Evolutionary conservation across 306 rosid genomes (phyloP).

Genomic region (Astragalus glycyphyllos): DNA sequence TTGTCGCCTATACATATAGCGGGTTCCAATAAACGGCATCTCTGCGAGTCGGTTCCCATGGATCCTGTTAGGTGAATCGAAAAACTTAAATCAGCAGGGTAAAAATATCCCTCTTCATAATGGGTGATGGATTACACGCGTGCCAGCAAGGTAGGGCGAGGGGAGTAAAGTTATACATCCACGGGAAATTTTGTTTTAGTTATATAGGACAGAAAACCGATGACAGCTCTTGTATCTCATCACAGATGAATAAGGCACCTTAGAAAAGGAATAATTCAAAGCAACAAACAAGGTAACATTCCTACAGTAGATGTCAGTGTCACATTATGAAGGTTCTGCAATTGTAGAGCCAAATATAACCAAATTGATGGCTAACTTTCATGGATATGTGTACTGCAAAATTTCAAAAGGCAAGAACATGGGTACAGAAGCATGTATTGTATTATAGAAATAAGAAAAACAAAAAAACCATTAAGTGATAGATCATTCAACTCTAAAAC

Average conservation of each 20-base stretch:
- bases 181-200: conserved; percentile 1
- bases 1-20: conserved; percentile 85
- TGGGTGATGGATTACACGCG: background rate
- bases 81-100: conserved; percentile 30
- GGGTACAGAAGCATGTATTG: background rate
- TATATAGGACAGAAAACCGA: conserved; percentile 24
- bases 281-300: conserved; percentile 16
- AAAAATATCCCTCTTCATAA: conserved; percentile 18
- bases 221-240: background rate
- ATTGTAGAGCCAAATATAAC: background rate
- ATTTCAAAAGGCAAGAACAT: background rate
- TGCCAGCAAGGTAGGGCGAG: background rate
- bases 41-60: conserved; percentile 87
- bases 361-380: background rate
- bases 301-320: background rate
- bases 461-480: background rate
- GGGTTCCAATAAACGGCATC: conserved; percentile 98
- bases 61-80: conserved; percentile 64
- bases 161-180: conserved; percentile 7
- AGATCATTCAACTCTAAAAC: too few relatives aligned
- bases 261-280: conserved; percentile 5
- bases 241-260: conserved; percentile 4
- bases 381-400: background rate
- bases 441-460: background rate
- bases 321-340: conserved; percentile 11